Percentiles rank a stretch among this genome's conserved stretches.
phyloP scores from a whole-genome alignment of 2,329 filamentous ascomycete genomes.

The Diaporthe vaccinii region DNA sequence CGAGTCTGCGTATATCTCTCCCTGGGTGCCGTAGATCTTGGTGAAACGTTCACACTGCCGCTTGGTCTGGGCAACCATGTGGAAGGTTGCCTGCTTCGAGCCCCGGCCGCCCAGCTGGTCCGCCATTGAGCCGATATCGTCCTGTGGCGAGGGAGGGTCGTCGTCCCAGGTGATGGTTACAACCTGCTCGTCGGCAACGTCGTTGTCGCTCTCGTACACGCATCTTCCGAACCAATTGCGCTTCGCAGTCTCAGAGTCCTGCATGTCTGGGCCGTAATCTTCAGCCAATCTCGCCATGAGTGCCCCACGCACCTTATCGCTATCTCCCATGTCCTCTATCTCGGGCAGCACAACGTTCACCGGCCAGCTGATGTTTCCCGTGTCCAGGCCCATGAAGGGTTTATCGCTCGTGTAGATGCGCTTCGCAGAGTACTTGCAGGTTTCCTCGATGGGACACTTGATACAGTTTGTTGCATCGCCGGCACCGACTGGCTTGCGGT shows the following conservation, averaged over 20 bases:
- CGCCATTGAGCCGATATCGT: constrained; percentile 30
- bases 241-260: constrained; percentile 60
- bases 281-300: constrained; percentile 56
- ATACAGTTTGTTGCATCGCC: constrained; percentile 89
- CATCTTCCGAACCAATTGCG: constrained; percentile 92
- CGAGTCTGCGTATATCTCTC: constrained; percentile 90
- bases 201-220: constrained; percentile 93
- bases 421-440: constrained; percentile 88
- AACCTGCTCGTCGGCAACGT: constrained; percentile 92
- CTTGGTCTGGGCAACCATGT: constrained; percentile 94
- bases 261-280: constrained; percentile 66
- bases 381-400: constrained; percentile 66
- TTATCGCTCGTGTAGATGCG: constrained; percentile 82
- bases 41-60: constrained; percentile 89
- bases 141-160: constrained; percentile 58
- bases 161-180: constrained; percentile 93
- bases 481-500: constrained; percentile 81
- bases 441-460: constrained; percentile 78
- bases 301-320: constrained; percentile 61
- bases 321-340: constrained; percentile 78
- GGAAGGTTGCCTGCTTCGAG: constrained; percentile 88
- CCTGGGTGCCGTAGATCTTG: constrained; percentile 86
- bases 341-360: constrained; percentile 91
- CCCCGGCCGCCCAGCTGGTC: constrained; percentile 60
- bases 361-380: constrained; percentile 82